Evolutionary conservation across 2,329 filamentous ascomycete species (phyloP), one percentile per base, ranked within the genome.

Genomic region (Ascochyta rabiei): DNA sequence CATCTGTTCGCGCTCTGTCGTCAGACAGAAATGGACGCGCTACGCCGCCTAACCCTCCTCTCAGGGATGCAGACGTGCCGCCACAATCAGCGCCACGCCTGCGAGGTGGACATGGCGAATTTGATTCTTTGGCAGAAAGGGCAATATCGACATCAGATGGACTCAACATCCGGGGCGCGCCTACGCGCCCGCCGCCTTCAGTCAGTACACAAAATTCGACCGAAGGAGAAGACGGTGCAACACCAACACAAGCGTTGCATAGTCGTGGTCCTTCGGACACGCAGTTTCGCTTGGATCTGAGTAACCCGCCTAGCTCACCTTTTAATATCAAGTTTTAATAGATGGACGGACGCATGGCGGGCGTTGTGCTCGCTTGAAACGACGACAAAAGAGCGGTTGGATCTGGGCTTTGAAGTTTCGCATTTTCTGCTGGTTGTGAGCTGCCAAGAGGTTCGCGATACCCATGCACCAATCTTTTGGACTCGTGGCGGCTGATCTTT

Each of bases 241-340:
- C 70, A 34, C 72, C 71, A 10, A 74, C 70, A 12, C 71, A 74
- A 56, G 69, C 67, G 12, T 63, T 69, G 45, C 71, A 74, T 46
- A 66, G 46, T 45, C 70, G 71, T 34, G 68, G 62, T 15, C 60
- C 60, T 9, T 73, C 70, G 13, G 68, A 73, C 38, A 66, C 59
- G 44, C 67, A 73, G 41, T 74, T 73, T 51, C 66, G 71, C 49
- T 59, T 74, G 34, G 70, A 73, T 35, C 54, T 74, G 50, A 70
- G 56, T 53, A 71, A 74, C 48, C 70, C 69, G 34, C 72, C 72
- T 38, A 70, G 67, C 56, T 75, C 72, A 16, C 72, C 72, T 34
- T 75, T 75, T 59, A 70, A 72, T 52, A 70, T 75, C 53, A 73
- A 74, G 42, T 75, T 75, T 49, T 73, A 69, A 66, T 59, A 42